Evolutionary conservation across 2,329 filamentous ascomycete species (phyloP).

Genomic region (Epichloe sp.): DNA sequence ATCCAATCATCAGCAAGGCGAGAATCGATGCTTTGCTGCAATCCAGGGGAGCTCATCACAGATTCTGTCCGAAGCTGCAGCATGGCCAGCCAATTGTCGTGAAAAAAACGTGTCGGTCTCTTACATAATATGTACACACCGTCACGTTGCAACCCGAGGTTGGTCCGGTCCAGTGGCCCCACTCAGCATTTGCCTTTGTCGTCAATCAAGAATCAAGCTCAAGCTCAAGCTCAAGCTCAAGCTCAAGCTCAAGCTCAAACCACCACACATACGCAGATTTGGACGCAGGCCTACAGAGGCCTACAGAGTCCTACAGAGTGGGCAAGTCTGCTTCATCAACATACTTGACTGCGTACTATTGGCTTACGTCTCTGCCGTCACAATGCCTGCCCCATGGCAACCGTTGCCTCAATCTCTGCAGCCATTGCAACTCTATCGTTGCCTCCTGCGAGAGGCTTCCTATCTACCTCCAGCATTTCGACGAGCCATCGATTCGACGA

Average conservation of each 20-base stretch:
- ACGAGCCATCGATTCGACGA: conserved; percentile 27
- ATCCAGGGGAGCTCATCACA: too few relatives aligned
- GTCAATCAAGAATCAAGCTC: too few relatives aligned
- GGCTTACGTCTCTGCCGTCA: neutral
- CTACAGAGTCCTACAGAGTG: neutral
- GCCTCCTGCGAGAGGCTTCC: conserved; percentile 45
- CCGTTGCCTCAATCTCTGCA: conserved; percentile 13
- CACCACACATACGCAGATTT: neutral
- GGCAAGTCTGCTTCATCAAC: neutral
- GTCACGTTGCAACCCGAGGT: neutral
- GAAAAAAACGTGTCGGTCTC: neutral
- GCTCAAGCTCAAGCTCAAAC: neutral
- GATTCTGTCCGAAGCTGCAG: neutral
- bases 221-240: neutral
- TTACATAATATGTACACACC: neutral
- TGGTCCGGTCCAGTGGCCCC: neutral
- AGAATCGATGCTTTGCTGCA: neutral
- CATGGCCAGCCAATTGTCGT: neutral
- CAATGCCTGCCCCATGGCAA: conserved; percentile 18
- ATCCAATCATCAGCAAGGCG: neutral
- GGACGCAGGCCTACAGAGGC: neutral
- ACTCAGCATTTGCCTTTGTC: too few relatives aligned
- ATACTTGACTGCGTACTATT: neutral
- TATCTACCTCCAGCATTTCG: conserved; percentile 44
- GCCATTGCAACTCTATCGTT: conserved; percentile 36